These are phyloP conservation scores for Clavispora santaluciae DNA, from an alignment of 805 yeast genomes.

Conservation along the genomic window DNA sequence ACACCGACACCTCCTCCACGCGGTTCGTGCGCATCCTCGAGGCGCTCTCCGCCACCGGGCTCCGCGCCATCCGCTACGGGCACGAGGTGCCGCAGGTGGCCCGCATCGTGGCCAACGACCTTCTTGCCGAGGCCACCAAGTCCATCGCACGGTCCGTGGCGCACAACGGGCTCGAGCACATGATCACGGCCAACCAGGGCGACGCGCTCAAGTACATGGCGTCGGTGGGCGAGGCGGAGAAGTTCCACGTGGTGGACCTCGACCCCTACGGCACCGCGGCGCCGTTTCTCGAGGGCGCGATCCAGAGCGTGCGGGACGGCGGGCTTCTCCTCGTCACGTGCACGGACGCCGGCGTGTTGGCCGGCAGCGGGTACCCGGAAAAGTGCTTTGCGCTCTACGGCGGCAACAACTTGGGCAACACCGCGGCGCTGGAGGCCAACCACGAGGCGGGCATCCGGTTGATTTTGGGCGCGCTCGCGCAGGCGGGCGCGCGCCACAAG, in stretches of 20 bases:
- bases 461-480: constrained; percentile 69
- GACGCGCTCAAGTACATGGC: constrained; percentile 88
- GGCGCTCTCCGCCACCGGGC: constrained; percentile 92
- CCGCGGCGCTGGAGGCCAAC: constrained; percentile 57
- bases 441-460: constrained; percentile 92
- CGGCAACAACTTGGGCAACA: constrained; percentile 76
- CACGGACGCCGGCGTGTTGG: constrained; percentile 92
- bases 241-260: constrained; percentile 82
- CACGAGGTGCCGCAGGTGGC: constrained; percentile 79
- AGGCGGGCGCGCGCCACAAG: constrained; percentile 86
- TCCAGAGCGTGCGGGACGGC: constrained; percentile 76
- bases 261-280: constrained; percentile 98
- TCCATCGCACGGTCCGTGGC: constrained; percentile 69
- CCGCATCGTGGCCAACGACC: constrained; percentile 82
- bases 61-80: constrained; percentile 89
- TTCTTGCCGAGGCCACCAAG: constrained; percentile 78
- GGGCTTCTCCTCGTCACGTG: constrained; percentile 90
- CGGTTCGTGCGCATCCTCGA: constrained; percentile 60
- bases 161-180: constrained; percentile 54
- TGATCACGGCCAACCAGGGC: constrained; percentile 67
- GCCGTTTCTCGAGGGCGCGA: constrained; percentile 90
- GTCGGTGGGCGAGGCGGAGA: constrained; percentile 36
- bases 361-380: constrained; percentile 95
- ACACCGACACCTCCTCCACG: not conserved
- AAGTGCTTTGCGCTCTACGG: constrained; percentile 94